These are phyloP conservation scores for Vicia faba DNA, from an alignment of 306 rosid species.

Conservation along the genomic window DNA sequence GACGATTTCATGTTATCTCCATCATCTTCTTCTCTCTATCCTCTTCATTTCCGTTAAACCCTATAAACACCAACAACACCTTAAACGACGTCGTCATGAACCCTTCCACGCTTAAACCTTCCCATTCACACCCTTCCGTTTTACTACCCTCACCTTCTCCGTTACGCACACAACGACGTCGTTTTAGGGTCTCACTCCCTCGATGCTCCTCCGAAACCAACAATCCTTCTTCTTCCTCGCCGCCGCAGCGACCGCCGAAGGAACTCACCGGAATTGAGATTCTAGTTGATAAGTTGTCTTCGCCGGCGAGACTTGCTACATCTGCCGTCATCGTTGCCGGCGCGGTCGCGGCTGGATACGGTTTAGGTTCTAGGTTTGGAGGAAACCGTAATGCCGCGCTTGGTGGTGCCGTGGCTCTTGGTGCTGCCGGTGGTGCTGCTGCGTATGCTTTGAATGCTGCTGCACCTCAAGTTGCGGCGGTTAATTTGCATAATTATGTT, in stretches of 20 bases:
- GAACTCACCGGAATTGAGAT: constrained; percentile 81
- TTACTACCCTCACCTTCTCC: constrained; percentile 52
- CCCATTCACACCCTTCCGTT: constrained; percentile 39
- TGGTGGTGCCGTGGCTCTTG: constrained; percentile 86
- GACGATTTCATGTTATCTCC: constrained; percentile 7
- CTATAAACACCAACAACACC: constrained; percentile 36
- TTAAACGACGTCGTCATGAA: constrained; percentile 68
- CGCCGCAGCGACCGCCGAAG: constrained; percentile 45
- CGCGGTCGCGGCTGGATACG: constrained; percentile 83
- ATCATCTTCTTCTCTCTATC: constrained; percentile 26
- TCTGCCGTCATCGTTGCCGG: constrained; percentile 81
- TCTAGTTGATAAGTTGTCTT: constrained; percentile 63
- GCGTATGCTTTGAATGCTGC: constrained; percentile 69
- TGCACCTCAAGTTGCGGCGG: constrained; percentile 88
- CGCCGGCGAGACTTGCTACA: constrained; percentile 67
- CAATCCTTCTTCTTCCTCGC: constrained; percentile 25
- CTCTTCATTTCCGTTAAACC: constrained; percentile 54
- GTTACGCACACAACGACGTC: constrained; percentile 53
- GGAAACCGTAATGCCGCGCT: constrained; percentile 60
- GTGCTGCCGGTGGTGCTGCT: constrained; percentile 75
- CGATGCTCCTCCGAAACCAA: constrained; percentile 49
- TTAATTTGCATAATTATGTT: constrained; percentile 80
- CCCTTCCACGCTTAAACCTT: constrained; percentile 60
- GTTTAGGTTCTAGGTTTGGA: constrained; percentile 69
- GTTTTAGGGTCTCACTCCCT: constrained; percentile 65